Conservation (phyloP, 2,329 filamentous ascomycete genomes). For the Endothia cerciana region DNA sequence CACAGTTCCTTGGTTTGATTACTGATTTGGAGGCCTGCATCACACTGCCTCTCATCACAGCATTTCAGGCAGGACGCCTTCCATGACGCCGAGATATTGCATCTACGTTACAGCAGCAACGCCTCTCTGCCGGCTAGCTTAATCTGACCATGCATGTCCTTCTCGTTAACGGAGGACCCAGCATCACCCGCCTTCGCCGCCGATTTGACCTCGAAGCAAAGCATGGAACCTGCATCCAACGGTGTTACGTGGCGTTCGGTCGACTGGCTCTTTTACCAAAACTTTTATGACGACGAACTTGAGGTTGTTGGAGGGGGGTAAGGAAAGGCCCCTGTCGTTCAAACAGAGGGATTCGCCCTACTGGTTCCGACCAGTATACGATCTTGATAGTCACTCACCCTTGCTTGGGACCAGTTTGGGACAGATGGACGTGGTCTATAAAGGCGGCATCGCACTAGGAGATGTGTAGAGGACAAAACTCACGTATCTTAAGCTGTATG, state of each 20-base stretch:
- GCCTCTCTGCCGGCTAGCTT: constrained; percentile 1
- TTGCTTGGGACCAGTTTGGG: not conserved
- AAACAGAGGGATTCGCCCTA: not conserved
- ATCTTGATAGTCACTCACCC: not conserved
- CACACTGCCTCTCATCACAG: constrained; percentile 7
- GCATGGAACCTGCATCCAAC: not conserved
- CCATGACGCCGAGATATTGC: not conserved
- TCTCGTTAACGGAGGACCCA: not conserved
- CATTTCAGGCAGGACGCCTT: constrained; percentile 6
- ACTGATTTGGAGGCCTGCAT: constrained; percentile 3
- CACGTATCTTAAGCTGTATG: constrained; percentile 26
- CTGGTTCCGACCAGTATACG: not conserved
- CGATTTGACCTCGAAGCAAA: too few relatives aligned
- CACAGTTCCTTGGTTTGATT: not conserved
- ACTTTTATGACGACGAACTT: not conserved
- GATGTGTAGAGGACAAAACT: constrained; percentile 4
- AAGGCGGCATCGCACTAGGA: constrained; percentile 12
- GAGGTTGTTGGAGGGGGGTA: not conserved
- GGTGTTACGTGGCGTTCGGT: not conserved
- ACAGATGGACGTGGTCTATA: not conserved
- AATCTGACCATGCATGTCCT: not conserved
- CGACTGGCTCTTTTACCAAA: not conserved
- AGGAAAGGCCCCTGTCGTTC: not conserved
- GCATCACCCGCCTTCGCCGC: constrained; percentile 9
- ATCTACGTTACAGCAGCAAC: constrained; percentile 19